Percentiles rank a stretch among this genome's conserved stretches.
Evolutionary conservation across 2,329 filamentous ascomycete genomes (phyloP).

Genomic region (Xylaria polymorpha): DNA sequence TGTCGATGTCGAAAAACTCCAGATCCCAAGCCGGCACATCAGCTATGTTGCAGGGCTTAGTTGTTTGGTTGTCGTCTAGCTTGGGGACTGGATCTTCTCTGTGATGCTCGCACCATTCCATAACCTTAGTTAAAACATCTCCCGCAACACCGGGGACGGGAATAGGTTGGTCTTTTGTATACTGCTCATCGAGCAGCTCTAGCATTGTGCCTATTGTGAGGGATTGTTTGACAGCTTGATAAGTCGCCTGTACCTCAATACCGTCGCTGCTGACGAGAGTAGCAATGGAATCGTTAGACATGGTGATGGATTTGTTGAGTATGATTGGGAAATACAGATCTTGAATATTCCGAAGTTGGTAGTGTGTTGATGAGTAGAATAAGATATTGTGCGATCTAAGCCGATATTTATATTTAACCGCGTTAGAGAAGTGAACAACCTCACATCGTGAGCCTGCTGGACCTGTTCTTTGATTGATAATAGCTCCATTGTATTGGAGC

Average conservation of each 20-base stretch:
- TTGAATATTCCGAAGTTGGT: background rate
- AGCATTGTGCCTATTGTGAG: conserved; percentile 8
- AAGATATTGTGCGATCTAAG: background rate
- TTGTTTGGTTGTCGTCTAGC: too few relatives aligned
- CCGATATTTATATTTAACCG: background rate
- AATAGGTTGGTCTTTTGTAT: conserved; percentile 12
- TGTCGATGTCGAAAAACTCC: background rate
- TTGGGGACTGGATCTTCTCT: background rate
- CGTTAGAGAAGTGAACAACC: background rate
- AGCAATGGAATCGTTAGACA: conserved; percentile 18
- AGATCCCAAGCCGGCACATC: background rate
- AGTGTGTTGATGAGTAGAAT: background rate
- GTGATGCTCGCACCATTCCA: conserved; percentile 33
- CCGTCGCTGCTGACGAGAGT: conserved; percentile 18
- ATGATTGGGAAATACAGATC: background rate
- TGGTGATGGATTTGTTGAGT: background rate
- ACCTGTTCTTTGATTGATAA: background rate
- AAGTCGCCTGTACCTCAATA: conserved; percentile 16
- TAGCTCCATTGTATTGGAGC: background rate
- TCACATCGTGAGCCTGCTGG: background rate
- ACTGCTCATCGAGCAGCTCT: background rate
- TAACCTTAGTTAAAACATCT: conserved; percentile 4
- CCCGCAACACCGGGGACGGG: conserved; percentile 19
- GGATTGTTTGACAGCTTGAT: conserved; percentile 10
- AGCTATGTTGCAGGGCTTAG: background rate